These are phyloP conservation scores for Sesbania bispinosa DNA, from an alignment of 306 rosid genomes.

Conservation along the genomic window DNA sequence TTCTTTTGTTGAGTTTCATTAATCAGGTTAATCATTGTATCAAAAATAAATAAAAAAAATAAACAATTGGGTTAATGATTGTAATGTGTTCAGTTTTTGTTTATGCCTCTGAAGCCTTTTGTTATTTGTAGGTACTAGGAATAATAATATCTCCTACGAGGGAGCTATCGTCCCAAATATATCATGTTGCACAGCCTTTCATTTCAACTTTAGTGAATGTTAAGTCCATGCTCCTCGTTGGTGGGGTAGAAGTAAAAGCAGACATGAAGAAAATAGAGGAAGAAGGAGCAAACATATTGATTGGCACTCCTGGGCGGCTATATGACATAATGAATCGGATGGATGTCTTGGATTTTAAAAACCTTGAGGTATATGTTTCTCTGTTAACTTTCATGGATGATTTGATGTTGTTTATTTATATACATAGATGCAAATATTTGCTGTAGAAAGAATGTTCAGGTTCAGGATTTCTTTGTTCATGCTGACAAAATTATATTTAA, in stretches of 20 bases:
- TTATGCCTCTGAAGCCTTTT: background rate
- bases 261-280: constrained; percentile 74
- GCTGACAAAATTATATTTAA: background rate
- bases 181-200: constrained; percentile 77
- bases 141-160: constrained; percentile 84
- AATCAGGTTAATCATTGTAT: no score
- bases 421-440: background rate
- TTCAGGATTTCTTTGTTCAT: background rate
- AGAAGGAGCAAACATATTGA: constrained; percentile 82
- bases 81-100: background rate
- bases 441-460: background rate
- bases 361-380: constrained; percentile 59
- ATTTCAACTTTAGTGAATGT: constrained; percentile 53
- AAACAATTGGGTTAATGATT: background rate
- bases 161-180: constrained; percentile 84
- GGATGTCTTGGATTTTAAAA: constrained; percentile 63
- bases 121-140: constrained; percentile 62
- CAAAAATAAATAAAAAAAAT: background rate
- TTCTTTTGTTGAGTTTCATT: background rate
- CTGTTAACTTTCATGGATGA: constrained; percentile 2
- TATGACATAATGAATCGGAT: constrained; percentile 77
- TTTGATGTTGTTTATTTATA: background rate
- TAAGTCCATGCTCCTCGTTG: constrained; percentile 74
- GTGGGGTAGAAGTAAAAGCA: constrained; percentile 72
- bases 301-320: constrained; percentile 89